phyloP scores from a whole-genome alignment of 2,329 filamentous ascomycete species.

The Dactylella cylindrospora region DNA sequence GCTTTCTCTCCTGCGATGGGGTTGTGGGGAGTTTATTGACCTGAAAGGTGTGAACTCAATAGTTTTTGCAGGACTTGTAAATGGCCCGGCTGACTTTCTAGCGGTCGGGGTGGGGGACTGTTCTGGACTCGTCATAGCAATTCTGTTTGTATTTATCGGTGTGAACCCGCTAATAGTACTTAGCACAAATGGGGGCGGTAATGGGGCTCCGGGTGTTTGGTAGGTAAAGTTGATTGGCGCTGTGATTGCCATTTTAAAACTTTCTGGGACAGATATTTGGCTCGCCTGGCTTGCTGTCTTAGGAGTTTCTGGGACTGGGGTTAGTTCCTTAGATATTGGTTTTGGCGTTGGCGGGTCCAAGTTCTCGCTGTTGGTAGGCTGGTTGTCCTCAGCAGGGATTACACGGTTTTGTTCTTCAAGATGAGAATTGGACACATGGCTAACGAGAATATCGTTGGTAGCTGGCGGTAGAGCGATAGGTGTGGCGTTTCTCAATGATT shows the following conservation, averaged over 20 bases:
- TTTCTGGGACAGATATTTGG: slow-evolving; percentile 18
- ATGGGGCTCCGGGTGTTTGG: slow-evolving; percentile 13
- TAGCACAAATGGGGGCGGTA: slow-evolving; percentile 11
- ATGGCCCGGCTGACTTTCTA: not conserved
- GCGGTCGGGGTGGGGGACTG: not conserved
- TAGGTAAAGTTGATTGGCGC: slow-evolving; percentile 15
- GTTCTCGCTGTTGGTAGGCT: not conserved
- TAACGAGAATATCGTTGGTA: slow-evolving; percentile 7
- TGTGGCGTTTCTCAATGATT: slow-evolving; percentile 14
- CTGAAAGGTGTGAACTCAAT: slow-evolving; percentile 37
- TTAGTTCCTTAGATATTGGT: not conserved
- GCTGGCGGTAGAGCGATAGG: slow-evolving; percentile 18
- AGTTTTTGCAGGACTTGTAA: not conserved
- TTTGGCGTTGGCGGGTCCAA: not conserved
- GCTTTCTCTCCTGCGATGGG: not conserved
- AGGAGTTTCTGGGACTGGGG: slow-evolving; percentile 19
- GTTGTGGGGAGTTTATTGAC: slow-evolving; percentile 2
- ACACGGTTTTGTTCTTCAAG: not conserved
- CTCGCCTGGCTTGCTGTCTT: slow-evolving; percentile 20
- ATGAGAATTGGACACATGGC: slow-evolving; percentile 24
- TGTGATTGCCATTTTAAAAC: slow-evolving; percentile 31
- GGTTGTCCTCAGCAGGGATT: not conserved
- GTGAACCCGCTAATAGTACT: slow-evolving; percentile 6
- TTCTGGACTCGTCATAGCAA: slow-evolving; percentile 3
- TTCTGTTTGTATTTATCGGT: slow-evolving; percentile 3